Conservation (phyloP, 1,284 basidiomycete genomes). For the Polyporus tsugae region DNA sequence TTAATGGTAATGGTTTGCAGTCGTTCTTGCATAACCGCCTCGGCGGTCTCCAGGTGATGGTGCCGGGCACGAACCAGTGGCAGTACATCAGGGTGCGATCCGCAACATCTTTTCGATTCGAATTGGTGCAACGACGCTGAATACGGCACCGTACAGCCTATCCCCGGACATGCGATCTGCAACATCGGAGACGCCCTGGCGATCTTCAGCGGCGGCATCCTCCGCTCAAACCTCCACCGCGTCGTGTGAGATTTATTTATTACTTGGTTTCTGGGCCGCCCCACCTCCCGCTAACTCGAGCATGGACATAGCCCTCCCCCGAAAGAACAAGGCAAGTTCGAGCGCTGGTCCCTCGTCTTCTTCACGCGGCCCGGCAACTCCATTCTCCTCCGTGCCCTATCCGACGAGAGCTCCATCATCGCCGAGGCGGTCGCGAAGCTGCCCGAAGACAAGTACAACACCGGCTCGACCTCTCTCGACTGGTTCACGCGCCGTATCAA, state of each 20-base stretch:
- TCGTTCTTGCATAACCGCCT: slow-evolving; percentile 75
- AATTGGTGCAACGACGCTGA: neutral
- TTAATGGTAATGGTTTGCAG: slow-evolving; percentile 39
- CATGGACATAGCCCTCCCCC: slow-evolving; percentile 38
- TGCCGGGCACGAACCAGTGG: slow-evolving; percentile 70
- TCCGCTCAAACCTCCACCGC: slow-evolving; percentile 48
- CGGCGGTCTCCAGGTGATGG: slow-evolving; percentile 76
- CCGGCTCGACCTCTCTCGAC: slow-evolving; percentile 39
- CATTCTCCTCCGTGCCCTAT: slow-evolving; percentile 37
- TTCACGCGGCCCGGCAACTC: slow-evolving; percentile 47
- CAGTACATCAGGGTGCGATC: slow-evolving; percentile 66
- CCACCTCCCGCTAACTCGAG: neutral
- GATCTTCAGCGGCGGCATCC: slow-evolving; percentile 51
- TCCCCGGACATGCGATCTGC: slow-evolving; percentile 48
- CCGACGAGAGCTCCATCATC: slow-evolving; percentile 38
- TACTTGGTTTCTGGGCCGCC: neutral
- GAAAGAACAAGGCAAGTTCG: slow-evolving; percentile 42
- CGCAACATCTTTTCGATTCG: neutral
- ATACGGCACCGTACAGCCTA: slow-evolving; percentile 33
- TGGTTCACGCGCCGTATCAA: slow-evolving; percentile 44
- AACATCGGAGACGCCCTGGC: slow-evolving; percentile 53
- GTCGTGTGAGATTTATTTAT: slow-evolving; percentile 40
- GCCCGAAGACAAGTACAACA: slow-evolving; percentile 32
- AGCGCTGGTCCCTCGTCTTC: slow-evolving; percentile 49
- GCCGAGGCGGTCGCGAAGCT: slow-evolving; percentile 38